Evolutionary conservation across 768 basidiomycete species (phyloP), one percentile per base, ranked within the genome.

Genomic region (Amanita pseudoporphyria): DNA sequence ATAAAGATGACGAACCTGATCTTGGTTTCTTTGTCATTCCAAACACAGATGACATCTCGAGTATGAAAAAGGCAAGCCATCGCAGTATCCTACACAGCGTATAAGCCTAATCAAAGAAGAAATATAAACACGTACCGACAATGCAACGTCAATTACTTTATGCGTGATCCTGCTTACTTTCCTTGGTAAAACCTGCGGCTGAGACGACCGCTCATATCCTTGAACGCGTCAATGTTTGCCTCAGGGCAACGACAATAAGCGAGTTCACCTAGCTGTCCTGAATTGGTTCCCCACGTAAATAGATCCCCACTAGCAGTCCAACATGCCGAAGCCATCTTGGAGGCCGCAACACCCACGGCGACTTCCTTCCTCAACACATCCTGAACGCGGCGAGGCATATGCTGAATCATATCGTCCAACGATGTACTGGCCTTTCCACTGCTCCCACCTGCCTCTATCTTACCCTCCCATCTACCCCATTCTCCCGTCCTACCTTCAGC

Each of bases 231-330:
- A 16, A 19, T 16, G 18, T 7, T 19, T 6, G 12, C 16, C 35
- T 36, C 12, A 5, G 6, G 6, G 28, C 14, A 41, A 24, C 21
- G 5, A 13, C 6, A 47, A 22, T 45, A 9, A 43, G 39, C 28
- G 47, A 28, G 54, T 73, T 47, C 53, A 81, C 93, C 94, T 3
- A 98, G 73, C 62, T 99, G 96, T 0, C 96, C 96, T 36, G 74
- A 76, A 63, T 97, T 96, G 21, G 84, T 88, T 0, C 96, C 96
- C 93, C 93, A 98, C 0, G 90, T 91, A 62, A 76, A 93, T 1
- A 91, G 76, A 37, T 79, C 67, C 9, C 62, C 64, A 3, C 5
- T 21, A 3, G 68, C 67, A 0, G 91, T 93, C 88, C 90, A 96
- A 64, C 91, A 94, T 5, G 82, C 91, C 12, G 88, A 92, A 13